Base-by-base conservation (phyloP, 331 rosid species). In the Erythrophleum ivorense region DNA sequence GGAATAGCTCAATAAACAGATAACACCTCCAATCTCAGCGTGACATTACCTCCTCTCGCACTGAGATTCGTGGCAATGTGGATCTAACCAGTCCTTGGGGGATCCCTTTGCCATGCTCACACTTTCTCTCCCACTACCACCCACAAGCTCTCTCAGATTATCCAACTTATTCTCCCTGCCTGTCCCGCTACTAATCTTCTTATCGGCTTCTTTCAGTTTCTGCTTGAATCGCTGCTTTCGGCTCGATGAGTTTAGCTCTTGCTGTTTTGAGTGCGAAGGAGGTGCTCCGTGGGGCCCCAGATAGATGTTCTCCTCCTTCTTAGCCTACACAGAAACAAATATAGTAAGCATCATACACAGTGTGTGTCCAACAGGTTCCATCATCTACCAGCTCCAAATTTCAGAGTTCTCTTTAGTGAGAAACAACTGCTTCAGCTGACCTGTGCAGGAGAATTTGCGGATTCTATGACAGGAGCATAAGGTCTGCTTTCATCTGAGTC, bases 231-330 rank as follows among this genome's bases (percentile, higher is more conserved):
- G 83, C 80, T 91, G 98, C 87, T 94, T 96, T 31, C 97, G 88
- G 78, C 85, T 89, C 12, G 88, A 19, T 19, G 91, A 63, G 79
- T 82, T 87, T 45, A 63, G 80, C 71, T 96, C 97, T 79, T 86
- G 97, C 81, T 91, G 91, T 85, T 91, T 95, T 45, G 97, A 86
- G 21, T 87, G 97, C 9, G 91, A 93, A 67, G 99, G 98, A 45
- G 97, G 97, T 0, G 97, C 97, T 38, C 98, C 97, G 76, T 94
- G 98, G 0, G 99, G 99, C 14, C 99, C 99, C 21, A 96, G 89
- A 81, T 96, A 96, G 79, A 96, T 94, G 73, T 76, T 87, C 78
- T 91, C 97, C 82, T 96, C 97, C 85, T 71, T 81, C 84, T 87
- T 88, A 45, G 71, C 87, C 99, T 96, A 81, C 81, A 84, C 7